phyloP scores from a whole-genome alignment of 495 filamentous ascomycete species.

The Aspergillus funiculosus region DNA sequence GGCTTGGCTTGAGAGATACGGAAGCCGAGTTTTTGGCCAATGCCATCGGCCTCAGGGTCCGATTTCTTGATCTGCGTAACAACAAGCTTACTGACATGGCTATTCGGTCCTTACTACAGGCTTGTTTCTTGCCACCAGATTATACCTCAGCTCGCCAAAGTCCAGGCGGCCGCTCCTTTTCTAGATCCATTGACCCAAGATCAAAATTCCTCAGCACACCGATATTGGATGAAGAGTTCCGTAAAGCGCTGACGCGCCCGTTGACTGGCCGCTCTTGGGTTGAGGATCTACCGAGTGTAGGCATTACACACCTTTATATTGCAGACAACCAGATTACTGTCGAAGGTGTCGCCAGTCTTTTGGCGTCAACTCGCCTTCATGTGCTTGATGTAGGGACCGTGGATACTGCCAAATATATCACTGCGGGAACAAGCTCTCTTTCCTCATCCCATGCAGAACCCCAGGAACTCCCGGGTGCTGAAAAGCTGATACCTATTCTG shows the following conservation, averaged over 20 bases:
- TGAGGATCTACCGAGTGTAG: constrained; percentile 46
- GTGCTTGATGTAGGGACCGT: constrained; percentile 49
- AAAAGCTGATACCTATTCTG: constrained; percentile 50
- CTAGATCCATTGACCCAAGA: constrained; percentile 13
- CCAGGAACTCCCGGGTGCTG: constrained; percentile 40
- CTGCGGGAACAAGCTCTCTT: constrained; percentile 10
- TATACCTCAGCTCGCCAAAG: neutral
- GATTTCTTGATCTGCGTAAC: constrained; percentile 54
- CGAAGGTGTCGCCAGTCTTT: constrained; percentile 49
- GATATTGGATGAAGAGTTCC: constrained; percentile 46
- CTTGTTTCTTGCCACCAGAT: constrained; percentile 38
- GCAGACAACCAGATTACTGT: constrained; percentile 54
- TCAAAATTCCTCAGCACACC: constrained; percentile 26
- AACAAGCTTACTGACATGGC: constrained; percentile 55
- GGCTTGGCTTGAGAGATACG: constrained; percentile 50
- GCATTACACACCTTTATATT: constrained; percentile 57
- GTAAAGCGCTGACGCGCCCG: constrained; percentile 44
- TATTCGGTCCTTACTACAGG: constrained; percentile 45
- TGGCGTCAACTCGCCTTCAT: constrained; percentile 46
- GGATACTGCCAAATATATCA: constrained; percentile 32
- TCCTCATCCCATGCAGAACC: constrained; percentile 17
- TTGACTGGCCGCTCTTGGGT: constrained; percentile 47
- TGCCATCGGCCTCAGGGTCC: constrained; percentile 46
- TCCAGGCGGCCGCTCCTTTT: constrained; percentile 7
- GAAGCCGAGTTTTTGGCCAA: constrained; percentile 50